Conservation (phyloP, 345 rosid genomes). For the Lepidium didymum region DNA sequence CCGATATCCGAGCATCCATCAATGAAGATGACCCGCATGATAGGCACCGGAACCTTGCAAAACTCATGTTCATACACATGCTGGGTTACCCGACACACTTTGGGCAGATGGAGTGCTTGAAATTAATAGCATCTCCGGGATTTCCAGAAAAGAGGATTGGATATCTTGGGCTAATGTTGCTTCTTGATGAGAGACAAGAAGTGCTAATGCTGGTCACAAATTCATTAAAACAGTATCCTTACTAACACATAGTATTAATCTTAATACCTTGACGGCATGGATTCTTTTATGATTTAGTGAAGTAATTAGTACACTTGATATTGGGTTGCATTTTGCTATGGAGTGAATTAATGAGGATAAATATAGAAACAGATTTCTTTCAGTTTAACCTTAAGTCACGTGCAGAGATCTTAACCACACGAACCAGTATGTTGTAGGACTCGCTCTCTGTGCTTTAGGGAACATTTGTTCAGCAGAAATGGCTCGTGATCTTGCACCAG, state of each 20-base stretch:
- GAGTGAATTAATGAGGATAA: neutral
- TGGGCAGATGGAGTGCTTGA: constrained; percentile 99
- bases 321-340: neutral
- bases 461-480: constrained; percentile 97
- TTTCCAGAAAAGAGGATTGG: constrained; percentile 99
- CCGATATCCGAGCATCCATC: constrained; percentile 80
- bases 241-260: neutral
- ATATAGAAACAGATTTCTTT: neutral
- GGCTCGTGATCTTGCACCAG: constrained; percentile 99
- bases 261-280: neutral
- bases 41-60: constrained; percentile 93
- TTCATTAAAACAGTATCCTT: constrained; percentile 98
- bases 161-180: constrained; percentile 94
- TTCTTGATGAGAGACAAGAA: constrained; percentile 99
- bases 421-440: constrained; percentile 96
- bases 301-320: neutral
- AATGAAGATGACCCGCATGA: constrained; percentile 88
- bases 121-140: constrained; percentile 89
- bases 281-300: neutral
- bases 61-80: constrained; percentile 99
- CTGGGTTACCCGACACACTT: constrained; percentile 99
- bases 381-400: constrained; percentile 48
- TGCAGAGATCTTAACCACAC: constrained; percentile 94
- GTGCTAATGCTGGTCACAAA: constrained; percentile 98
- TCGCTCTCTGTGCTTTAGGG: constrained; percentile 99